A percentile compares a stretch with the other conserved stretches of the same genome.
Evolutionary conservation across 257 asterid species (phyloP).

Genomic region (Primulina tabacum): DNA sequence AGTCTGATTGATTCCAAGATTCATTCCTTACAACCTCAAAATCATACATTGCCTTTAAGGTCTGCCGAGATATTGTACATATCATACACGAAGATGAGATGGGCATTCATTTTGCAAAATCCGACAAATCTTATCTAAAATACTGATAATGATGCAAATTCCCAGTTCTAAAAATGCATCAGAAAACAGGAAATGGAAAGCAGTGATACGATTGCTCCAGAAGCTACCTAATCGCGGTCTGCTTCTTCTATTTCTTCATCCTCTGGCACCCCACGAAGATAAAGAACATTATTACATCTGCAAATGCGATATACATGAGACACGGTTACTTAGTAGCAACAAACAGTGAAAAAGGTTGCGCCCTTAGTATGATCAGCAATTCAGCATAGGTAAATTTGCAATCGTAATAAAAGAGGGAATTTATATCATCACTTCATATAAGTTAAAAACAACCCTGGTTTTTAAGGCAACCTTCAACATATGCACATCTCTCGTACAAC

Average conservation of each 20-base stretch:
- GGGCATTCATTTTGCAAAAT: neutral
- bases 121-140: neutral
- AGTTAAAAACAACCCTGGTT: no score
- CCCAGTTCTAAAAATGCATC: neutral
- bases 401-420: neutral
- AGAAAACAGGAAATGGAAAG: neutral
- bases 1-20: neutral
- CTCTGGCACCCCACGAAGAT: slow-evolving; percentile 83
- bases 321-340: neutral
- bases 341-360: neutral
- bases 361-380: neutral
- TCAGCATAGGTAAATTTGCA: neutral
- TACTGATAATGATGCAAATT: neutral
- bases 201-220: neutral
- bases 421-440: neutral
- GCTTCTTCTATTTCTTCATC: slow-evolving; percentile 86
- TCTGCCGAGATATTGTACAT: neutral
- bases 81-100: neutral
- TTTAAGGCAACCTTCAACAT: neutral
- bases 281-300: slow-evolving; percentile 90
- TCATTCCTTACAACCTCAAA: neutral
- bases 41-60: neutral
- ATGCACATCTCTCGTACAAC: neutral
- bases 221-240: slow-evolving; percentile 41
- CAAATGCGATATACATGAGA: slow-evolving; percentile 13